Evolutionary conservation across 164 flowering plant genomes (phyloP), one percentile per base, ranked within the genome.

Genomic region (grape (Vitis vinifera)): DNA sequence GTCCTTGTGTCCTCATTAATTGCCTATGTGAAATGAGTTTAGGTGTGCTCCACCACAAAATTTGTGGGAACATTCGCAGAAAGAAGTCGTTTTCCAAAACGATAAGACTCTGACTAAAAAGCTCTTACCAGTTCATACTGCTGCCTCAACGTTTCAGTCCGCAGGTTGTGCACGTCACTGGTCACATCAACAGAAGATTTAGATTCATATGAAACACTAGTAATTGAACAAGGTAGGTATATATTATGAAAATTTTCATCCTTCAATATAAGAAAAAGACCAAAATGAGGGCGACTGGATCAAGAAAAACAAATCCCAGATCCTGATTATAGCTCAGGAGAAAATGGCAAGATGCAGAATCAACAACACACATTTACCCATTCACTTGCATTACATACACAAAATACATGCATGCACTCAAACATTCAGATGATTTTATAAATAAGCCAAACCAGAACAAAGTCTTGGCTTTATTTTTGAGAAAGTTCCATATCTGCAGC

Each of bases 101-200:
- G 30, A 49, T 68, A 48, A 29, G 50, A 49, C 23, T 50, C 23
- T 50, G 67, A 9, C 7, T 7, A 48, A 27, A 13, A 23, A 49
- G 52, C 63, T 53, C 78, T 80, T 83, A 92, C 98, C 97, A 89
- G 82, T 69, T 88, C 79, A 81, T 94, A 94, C 62, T 94, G 98
- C 82, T 92, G 98, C 80, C 80, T 81, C 84, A 94, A 70, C 72
- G 89, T 79, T 79, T 94, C 98, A 1, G 86, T 76, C 79, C 75
- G 81, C 76, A 91, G 77, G 71, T 94, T 90, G 77, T 88, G 94
- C 16, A 60, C n/a, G n/a, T 92, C 97, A 85, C 97, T 94, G 91
- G 60, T 53, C 66, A 81, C 10, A 60, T 30, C 16, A 30, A 48
- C 59, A 61, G 58, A 52, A 50, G 30, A 81, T 55, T 68, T 66